Base-by-base conservation (phyloP, 2,329 filamentous ascomycete species). In the Aspergillus jensenii region DNA sequence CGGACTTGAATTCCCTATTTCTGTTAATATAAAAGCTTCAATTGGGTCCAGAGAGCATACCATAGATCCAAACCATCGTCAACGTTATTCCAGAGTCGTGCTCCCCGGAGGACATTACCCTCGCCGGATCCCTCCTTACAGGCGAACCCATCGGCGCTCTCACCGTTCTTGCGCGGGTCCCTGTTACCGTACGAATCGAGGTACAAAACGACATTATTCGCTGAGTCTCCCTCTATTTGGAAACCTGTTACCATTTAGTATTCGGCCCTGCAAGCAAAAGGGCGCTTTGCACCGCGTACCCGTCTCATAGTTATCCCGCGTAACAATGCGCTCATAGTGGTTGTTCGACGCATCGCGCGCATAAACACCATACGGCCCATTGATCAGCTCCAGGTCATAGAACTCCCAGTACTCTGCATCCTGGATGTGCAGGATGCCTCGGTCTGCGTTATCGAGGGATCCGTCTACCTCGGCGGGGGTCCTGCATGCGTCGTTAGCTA, bases 111-210 rank as follows among this genome's bases (percentile, higher is more conserved):
- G 19, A 64, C 27, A 6, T 64, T 64, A 0, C 60, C 62, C 11
- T 60, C 60, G 4, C 62, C 62, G 3, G 55, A 55, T 5, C 60
- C 62, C 21, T 64, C 62, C 19, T 64, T 64, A 35, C 62, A 64
- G 31, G 62, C 62, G 9, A 64, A 64, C 6, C 62, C 60, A 35
- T 64, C 62, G 2, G 62, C 62, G 15, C 62, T 64, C 14, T 64
- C 62, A 0, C 62, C 62, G 17, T 64, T 64, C 51, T 62, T 64
- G 19, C 62, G 62, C 3, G 62, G 62, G 41, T 64, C 62, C 1
- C 62, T 52, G 44, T 64, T 64, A 0, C 50, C 50, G 27, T 64
- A 64, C 2, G 62, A 64, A 19, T 64, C 62, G 49, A 64, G 60
- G 19, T 64, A 64, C 15, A 60, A 40, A 4, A 64, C 58, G 9